Base-by-base conservation (phyloP, 768 basidiomycete genomes). In the Lyophyllum shimeji region DNA sequence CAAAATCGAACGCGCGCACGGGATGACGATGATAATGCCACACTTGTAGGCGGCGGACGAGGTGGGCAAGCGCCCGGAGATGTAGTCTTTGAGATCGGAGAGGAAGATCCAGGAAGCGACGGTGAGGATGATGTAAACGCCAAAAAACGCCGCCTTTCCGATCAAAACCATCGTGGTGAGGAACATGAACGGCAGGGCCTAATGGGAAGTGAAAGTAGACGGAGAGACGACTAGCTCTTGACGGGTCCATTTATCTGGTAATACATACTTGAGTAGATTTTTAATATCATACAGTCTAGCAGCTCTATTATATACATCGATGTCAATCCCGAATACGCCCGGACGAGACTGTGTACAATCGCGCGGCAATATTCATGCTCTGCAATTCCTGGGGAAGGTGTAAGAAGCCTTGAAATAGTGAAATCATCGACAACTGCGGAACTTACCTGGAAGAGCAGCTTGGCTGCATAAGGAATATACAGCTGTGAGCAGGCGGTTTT, bases 401-500 rank as follows among this genome's bases (percentile, higher is more conserved):
- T 21, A 39, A 24, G 52, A 24, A 49, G 23, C 58, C 23, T 40
- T 42, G 50, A 25, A 25, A 34, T 18, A 37, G 27, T 42, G 18
- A 51, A 21, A 27, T 46, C n/a, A 39, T 7, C 2, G 17, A 18
- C n/a, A 46, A 7, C 7, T 17, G 43, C 9, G 1, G 51, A 56
- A 69, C 79, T 42, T 65, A 86, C 93, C 84, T 97, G 95, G 88
- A 97, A 95, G 44, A 98, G 80, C 53, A 97, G 73, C 71, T 98
- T 97, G 18, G 96, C 96, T 11, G 97, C 96, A 68, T 99, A 99
- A 24, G 97, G 95, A 69, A 96, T 92, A 64, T 92, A 90, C 6
- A 93, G 69, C 63, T 95, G 95, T 49, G 92, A 93, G 69, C 90
- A 90, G 29, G 92, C 92, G 17, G 94, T 96, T 77, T 95, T 95